Evolutionary conservation across 2,329 filamentous ascomycete species (phyloP), one percentile per base, ranked within the genome.

Genomic region (Diaporthe batatas): DNA sequence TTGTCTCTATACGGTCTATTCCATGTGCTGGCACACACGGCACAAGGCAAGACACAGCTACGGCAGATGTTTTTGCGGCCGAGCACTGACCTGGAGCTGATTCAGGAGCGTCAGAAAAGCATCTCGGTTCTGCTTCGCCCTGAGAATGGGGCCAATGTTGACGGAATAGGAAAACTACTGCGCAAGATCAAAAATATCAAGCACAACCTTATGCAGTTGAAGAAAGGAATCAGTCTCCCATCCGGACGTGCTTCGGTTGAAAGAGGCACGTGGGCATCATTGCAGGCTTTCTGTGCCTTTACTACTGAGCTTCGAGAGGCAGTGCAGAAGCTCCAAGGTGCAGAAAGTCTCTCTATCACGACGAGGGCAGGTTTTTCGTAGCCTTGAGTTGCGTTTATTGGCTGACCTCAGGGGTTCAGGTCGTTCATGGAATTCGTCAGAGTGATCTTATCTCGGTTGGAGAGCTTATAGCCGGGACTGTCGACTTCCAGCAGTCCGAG

Each of bases 1-100:
- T 86, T 96, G 1, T 98, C 94, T 0, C 84, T 98, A 0, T 98
- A 93, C 80, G 95, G 94, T 0, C 84, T 98, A 0, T 97, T 98
- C 74, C 90, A 92, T 72, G 86, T 90, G 71, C 84, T 96, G 39
- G 91, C 93, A 34, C 88, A 88, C 71, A 98, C 95, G 4, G 88
- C 93, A 0, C 95, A 98, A 80, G 96, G 96, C 0, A 94, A 91
- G 76, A 79, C 84, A 34, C 87, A 89, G 55, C 86, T 99, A 6
- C 91, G 93, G n/a, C 92, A 94, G 77, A 88, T 93, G 68, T 96
- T 99, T 76, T 84, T 98, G 10, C 91, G 93, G 0, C 96, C 96
- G 29, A 94, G 91, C 39, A 85, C 91, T 34, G 88, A 96, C 73
- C 79, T 93, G 0, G 81, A 86, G 0, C 78, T 91, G 6, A 96